Evolutionary conservation across 2,329 filamentous ascomycete genomes (phyloP).

Genomic region (Hypoxylon rubiginosum): DNA sequence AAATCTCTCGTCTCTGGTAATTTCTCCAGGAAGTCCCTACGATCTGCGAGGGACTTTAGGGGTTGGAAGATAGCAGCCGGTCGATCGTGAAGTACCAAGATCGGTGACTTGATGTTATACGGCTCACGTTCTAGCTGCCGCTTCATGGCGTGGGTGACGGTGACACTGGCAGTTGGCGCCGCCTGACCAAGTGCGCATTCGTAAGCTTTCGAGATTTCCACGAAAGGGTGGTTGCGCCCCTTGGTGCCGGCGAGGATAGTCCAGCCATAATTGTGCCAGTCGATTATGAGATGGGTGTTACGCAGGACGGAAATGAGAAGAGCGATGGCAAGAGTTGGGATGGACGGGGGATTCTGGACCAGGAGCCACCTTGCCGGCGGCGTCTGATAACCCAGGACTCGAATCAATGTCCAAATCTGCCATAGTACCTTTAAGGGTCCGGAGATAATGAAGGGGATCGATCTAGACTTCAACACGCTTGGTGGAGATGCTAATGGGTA

Average conservation of each 20-base stretch:
- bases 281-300: slow-evolving; percentile 85
- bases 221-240: slow-evolving; percentile 76
- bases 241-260: slow-evolving; percentile 81
- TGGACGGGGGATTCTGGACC: slow-evolving; percentile 95
- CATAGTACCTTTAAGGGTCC: slow-evolving; percentile 89
- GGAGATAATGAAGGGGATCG: slow-evolving; percentile 80
- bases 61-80: slow-evolving; percentile 87
- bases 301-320: slow-evolving; percentile 79
- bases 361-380: slow-evolving; percentile 86
- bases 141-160: slow-evolving; percentile 91
- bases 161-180: slow-evolving; percentile 80
- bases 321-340: slow-evolving; percentile 87
- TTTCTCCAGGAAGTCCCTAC: slow-evolving; percentile 71
- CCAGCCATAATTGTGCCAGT: slow-evolving; percentile 99
- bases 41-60: slow-evolving; percentile 61
- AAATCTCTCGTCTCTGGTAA: slow-evolving; percentile 75
- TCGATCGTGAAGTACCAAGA: slow-evolving; percentile 85
- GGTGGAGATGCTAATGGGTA: slow-evolving; percentile 79
- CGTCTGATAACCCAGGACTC: slow-evolving; percentile 79
- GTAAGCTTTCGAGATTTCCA: slow-evolving; percentile 81
- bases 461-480: slow-evolving; percentile 73
- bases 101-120: slow-evolving; percentile 74
- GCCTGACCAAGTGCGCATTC: slow-evolving; percentile 78
- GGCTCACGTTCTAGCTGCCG: slow-evolving; percentile 73
- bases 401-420: slow-evolving; percentile 80